These are phyloP conservation scores for Metrosideros polymorpha DNA, from an alignment of 441 rosid genomes.

Conservation along the genomic window DNA sequence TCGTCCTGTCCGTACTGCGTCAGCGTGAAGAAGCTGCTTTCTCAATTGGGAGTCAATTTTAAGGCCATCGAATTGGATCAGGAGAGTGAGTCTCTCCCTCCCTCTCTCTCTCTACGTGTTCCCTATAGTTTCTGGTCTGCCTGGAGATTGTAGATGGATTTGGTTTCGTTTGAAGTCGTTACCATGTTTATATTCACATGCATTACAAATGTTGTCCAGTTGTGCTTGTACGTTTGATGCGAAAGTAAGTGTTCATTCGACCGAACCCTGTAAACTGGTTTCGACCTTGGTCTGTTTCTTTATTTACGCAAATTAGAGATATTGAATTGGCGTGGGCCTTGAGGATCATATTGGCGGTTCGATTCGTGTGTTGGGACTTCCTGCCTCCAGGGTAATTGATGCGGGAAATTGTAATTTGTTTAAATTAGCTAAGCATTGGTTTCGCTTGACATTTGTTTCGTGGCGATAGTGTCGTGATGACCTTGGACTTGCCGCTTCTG, in stretches of 20 bases:
- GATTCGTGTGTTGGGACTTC: background rate
- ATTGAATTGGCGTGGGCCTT: background rate
- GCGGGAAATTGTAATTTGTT: background rate
- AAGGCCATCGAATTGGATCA: slow-evolving; percentile 53
- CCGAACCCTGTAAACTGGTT: background rate
- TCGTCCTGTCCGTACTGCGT: slow-evolving; percentile 62
- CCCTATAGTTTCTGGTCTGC: background rate
- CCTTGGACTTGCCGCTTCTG: background rate
- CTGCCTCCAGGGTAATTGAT: background rate
- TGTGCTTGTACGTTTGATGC: background rate
- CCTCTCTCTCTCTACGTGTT: background rate
- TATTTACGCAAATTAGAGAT: background rate
- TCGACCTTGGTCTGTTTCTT: background rate
- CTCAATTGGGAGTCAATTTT: slow-evolving; percentile 44
- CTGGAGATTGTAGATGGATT: background rate
- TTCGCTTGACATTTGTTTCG: background rate
- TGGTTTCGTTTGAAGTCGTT: background rate
- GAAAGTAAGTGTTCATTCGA: background rate
- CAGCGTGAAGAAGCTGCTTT: slow-evolving; percentile 55
- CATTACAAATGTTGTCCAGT: background rate
- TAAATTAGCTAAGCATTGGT: background rate
- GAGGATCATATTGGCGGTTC: background rate
- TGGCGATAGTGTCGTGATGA: background rate
- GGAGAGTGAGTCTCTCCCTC: slow-evolving; percentile 35
- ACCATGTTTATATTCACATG: background rate